Evolutionary conservation across 495 filamentous ascomycete species (phyloP), one percentile per base, ranked within the genome.

Genomic region (Chaetomium fimeti): DNA sequence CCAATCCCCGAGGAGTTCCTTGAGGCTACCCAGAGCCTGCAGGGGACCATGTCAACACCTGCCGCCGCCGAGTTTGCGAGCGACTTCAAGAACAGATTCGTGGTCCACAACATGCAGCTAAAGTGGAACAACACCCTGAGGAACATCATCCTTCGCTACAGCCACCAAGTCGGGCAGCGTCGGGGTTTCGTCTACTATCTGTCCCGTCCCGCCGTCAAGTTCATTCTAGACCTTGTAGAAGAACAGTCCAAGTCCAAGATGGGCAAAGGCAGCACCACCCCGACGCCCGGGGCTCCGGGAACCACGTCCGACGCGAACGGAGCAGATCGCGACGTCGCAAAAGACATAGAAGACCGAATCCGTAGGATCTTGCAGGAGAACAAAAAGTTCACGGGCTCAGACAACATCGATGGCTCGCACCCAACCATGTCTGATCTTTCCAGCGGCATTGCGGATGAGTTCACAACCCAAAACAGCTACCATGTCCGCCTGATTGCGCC

Each of bases 131-230:
- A 98, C 71, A 87, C 92, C 3, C 80, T 98, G 24, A 85, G 94
- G 45, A 97, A 98, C 71, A 97, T 97, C 69, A 95, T 98, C 36
- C 82, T 98, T 8, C 90, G 95, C 28, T 98, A 98, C 72, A 94
- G 94, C 61, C 95, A 98, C 68, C 95, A 97, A 78, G 93, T 96
- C 64, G 93, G 92, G 74, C 94, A 98, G 76, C 83, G 94, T 45
- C 88, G 94, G 60, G 94, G 94, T 27, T 98, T 98, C 77, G 88
- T 98, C 43, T 98, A 98, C 78, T 98, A 98, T 77, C 88, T 97
- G 81, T 97, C 94, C 24, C 85, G 94, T 47, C 85, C 92, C 64
- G 95, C 94, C 18, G 91, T 98, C 70, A 98, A 97, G 72, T 98
- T 98, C 75, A 97, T 98, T 64, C 80, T 97, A 12, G 94, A 98